Base-by-base conservation (phyloP, 805 yeast genomes). In the Komagataella populi region DNA sequence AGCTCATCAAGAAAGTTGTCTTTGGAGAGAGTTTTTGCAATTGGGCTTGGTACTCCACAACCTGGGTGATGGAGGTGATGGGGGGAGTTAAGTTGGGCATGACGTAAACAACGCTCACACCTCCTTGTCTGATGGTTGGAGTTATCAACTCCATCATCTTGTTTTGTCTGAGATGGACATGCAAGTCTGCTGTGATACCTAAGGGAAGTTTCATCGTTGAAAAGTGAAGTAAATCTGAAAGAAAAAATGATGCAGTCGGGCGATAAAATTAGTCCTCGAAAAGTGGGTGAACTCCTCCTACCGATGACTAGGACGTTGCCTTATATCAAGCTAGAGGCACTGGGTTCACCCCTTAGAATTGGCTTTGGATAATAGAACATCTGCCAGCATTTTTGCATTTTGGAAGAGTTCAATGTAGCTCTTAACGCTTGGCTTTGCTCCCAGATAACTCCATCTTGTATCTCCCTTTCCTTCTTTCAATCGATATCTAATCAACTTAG, bases 31-130 rank as follows among this genome's bases (percentile, higher is more conserved):
- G 67, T 12, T 63, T 64, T 61, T 84, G 78, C 49, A 93, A 70
- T 17, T 76, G 66, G 14, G 70, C 55, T 63, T 86, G 84, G 71
- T 93, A 93, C 49, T 77, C 78, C 12, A 77, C 65, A 16, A 83
- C 98, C 56, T 78, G 73, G 10, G 81, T 84, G 46, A 88, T 71
- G 6, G 88, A 81, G 1, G 91, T 85, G 52, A 93, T 65, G 30
- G 99, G 99, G 6, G 99, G 99, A 23, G 81, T 87, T 56, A 93
- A 70, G 66, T 93, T 93, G 43, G 99, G 99, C 99, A 93, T 93
- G 54, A 93, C 79, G 62, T 88, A 93, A 1, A 95, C 96, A 48
- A 89, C 81, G 4, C 96, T 84, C 12, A 86, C 73, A 55, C 99
- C 99, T 48, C 99, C 99, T 54, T 82, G 79, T 59, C 81, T 78